phyloP scores from a whole-genome alignment of 78 protist species.

The Isochrysis galbana region DNA sequence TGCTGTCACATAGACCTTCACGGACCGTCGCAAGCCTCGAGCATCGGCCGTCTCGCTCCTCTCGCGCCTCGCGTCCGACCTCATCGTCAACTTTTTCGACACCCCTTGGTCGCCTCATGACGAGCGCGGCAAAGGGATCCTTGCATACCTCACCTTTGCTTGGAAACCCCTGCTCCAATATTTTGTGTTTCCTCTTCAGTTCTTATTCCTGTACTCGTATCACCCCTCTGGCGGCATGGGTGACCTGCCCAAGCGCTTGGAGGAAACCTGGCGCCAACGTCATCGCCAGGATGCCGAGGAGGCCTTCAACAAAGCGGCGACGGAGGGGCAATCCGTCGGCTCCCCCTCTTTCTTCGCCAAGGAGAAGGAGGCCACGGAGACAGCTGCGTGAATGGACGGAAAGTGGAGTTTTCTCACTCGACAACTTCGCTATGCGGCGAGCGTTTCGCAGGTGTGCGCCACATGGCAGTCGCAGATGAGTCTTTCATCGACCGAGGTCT shows the following conservation, averaged over 20 bases:
- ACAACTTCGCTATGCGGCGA: too few species aligned
- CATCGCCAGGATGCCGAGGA: background rate
- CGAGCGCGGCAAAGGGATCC: background rate
- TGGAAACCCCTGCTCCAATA: slow-evolving; percentile 12
- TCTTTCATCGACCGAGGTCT: too few species aligned
- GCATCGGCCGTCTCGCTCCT: background rate
- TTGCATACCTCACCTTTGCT: background rate
- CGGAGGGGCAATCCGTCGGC: background rate
- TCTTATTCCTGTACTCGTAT: background rate
- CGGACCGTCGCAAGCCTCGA: background rate
- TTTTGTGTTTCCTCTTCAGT: background rate
- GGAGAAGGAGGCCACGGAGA: background rate
- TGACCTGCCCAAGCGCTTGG: background rate
- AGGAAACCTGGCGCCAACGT: background rate
- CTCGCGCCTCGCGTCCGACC: slow-evolving; percentile 8
- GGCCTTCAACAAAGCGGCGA: background rate
- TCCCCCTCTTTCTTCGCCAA: background rate
- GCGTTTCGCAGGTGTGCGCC: too few species aligned
- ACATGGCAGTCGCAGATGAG: too few species aligned
- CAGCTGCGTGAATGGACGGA: background rate
- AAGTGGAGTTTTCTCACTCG: background rate
- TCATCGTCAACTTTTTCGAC: slow-evolving; percentile 12
- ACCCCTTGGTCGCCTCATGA: slow-evolving; percentile 25
- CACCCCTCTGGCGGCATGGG: slow-evolving; percentile 17
- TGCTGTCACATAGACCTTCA: too few species aligned